These are phyloP conservation scores for Murraya paniculata DNA, from an alignment of 345 rosid species.

Conservation along the genomic window DNA sequence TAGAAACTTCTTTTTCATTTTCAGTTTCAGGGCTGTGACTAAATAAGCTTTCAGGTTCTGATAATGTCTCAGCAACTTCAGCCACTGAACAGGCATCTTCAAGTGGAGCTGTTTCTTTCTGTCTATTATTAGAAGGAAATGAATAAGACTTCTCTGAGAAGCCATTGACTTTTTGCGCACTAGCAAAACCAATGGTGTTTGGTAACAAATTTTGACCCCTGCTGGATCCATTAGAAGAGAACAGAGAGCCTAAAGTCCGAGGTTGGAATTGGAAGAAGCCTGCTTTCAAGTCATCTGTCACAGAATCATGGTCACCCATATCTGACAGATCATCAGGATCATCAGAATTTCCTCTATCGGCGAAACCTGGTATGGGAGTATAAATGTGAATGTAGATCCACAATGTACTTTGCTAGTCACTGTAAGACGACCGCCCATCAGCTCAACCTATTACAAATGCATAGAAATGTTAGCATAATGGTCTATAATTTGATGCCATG, in stretches of 20 bases:
- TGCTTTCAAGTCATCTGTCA: constrained; percentile 57
- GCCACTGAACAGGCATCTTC: constrained; percentile 57
- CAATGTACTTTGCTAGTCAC: constrained; percentile 73
- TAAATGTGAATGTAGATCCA: constrained; percentile 95
- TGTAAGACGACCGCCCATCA: constrained; percentile 93
- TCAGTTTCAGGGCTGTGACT: constrained; percentile 37
- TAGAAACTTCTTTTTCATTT: constrained; percentile 21
- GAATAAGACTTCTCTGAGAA: constrained; percentile 34
- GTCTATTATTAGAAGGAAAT: constrained; percentile 37
- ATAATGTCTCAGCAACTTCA: constrained; percentile 36
- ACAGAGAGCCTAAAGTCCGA: constrained; percentile 51
- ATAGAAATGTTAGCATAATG: constrained; percentile 16
- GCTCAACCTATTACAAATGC: constrained; percentile 59
- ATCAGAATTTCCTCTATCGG: constrained; percentile 52
- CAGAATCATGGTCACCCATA: constrained; percentile 53
- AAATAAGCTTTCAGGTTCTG: constrained; percentile 46
- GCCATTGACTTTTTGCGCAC: constrained; percentile 37
- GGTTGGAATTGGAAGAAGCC: constrained; percentile 85
- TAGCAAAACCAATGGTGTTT: constrained; percentile 28
- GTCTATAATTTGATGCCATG: not conserved
- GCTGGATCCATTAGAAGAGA: constrained; percentile 51
- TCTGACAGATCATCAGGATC: constrained; percentile 80
- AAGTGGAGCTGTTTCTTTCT: constrained; percentile 34
- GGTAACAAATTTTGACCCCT: constrained; percentile 40
- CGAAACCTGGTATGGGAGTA: constrained; percentile 78